Evolutionary conservation across 257 asterid genomes (phyloP).

Genomic region (Solanum chmielewskii): DNA sequence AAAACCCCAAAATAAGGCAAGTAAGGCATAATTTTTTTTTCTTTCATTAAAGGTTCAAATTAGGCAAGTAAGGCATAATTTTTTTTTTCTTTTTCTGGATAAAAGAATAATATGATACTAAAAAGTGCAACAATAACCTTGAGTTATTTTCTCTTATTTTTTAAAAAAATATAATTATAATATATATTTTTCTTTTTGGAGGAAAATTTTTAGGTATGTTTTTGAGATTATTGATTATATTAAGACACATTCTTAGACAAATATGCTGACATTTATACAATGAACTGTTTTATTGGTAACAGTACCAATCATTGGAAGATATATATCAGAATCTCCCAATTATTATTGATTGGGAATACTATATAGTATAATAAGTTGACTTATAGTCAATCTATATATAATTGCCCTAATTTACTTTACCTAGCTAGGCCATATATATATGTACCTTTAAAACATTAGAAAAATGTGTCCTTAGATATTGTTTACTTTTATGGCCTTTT

Average conservation of each 20-base stretch:
- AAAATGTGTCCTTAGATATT: background rate
- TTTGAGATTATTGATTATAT: background rate
- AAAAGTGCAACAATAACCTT: background rate
- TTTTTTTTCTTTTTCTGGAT: background rate
- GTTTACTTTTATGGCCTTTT: background rate
- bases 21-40: background rate
- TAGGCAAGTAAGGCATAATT: background rate
- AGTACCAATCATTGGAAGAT: background rate
- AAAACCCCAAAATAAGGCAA: background rate
- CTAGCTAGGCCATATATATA: background rate
- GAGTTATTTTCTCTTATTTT: background rate
- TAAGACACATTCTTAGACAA: background rate
- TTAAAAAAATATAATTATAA: no score
- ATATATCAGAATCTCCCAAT: background rate
- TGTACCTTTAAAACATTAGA: background rate
- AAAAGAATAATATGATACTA: background rate
- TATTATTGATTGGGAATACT: background rate
- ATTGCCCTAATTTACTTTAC: background rate
- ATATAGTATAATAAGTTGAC: background rate
- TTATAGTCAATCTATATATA: background rate
- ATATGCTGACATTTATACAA: background rate
- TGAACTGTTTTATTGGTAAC: background rate
- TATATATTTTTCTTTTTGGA: background rate
- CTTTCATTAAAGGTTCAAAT: background rate
- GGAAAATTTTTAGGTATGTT: background rate